These are phyloP conservation scores for Nectriaceae sp. DNA, from an alignment of 2,329 filamentous ascomycete species.

Conservation along the genomic window DNA sequence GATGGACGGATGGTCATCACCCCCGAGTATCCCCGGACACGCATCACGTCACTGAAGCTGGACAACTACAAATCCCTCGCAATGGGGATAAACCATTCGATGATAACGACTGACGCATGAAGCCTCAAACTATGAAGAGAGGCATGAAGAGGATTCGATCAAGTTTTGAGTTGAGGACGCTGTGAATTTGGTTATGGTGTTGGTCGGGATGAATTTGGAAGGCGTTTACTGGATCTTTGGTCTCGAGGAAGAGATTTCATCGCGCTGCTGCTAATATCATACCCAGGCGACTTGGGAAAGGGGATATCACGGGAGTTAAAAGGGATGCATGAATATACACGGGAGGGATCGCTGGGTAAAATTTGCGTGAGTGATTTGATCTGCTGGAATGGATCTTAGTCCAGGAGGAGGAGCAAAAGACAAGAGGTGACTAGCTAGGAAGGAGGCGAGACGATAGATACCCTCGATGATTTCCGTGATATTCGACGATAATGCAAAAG, in stretches of 20 bases:
- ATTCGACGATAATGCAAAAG: neutral
- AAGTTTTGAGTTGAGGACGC: neutral
- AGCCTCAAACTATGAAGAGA: neutral
- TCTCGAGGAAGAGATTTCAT: constrained; percentile 4
- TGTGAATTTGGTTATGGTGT: neutral
- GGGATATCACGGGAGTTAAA: constrained; percentile 24
- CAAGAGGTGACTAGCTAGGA: constrained; percentile 6
- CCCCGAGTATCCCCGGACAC: constrained; percentile 55
- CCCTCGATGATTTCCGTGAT: constrained; percentile 21
- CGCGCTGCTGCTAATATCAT: constrained; percentile 28
- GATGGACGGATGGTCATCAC: constrained; percentile 59
- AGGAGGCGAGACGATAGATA: constrained; percentile 22
- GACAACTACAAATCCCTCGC: constrained; percentile 57
- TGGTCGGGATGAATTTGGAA: constrained; percentile 1
- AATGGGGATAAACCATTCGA: constrained; percentile 39
- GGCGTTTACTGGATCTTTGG: constrained; percentile 21
- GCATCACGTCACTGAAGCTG: constrained; percentile 58
- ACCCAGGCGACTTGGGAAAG: constrained; percentile 22
- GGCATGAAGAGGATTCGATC: neutral
- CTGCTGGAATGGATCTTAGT: constrained; percentile 16
- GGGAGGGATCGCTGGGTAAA: constrained; percentile 11
- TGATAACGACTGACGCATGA: constrained; percentile 15
- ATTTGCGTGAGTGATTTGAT: constrained; percentile 17
- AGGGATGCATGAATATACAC: constrained; percentile 25
- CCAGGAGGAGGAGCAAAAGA: constrained; percentile 8